Conservation (phyloP, 1,139 yeast genomes). For the Pneumocystis carinii region DNA sequence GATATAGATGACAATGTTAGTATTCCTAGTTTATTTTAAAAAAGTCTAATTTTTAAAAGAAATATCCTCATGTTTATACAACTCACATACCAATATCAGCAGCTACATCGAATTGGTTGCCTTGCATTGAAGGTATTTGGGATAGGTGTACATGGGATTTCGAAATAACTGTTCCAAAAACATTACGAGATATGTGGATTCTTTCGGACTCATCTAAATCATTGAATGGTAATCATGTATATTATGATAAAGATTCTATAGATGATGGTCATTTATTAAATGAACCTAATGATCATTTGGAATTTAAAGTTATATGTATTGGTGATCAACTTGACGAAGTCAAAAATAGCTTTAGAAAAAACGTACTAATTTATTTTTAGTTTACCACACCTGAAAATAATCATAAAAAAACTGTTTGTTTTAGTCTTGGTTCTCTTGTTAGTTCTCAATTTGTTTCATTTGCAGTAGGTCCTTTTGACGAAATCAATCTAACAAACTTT, state of each 20-base stretch:
- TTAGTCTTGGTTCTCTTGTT: slow-evolving; percentile 72
- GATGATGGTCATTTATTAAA: slow-evolving; percentile 11
- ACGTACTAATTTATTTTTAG: slow-evolving; percentile 15
- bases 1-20: slow-evolving; percentile 8
- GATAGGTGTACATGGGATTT: slow-evolving; percentile 89
- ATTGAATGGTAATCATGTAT: slow-evolving; percentile 25
- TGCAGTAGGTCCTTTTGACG: slow-evolving; percentile 79
- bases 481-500: slow-evolving; percentile 36
- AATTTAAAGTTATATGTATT: slow-evolving; percentile 61
- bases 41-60: slow-evolving; percentile 25
- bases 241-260: neutral
- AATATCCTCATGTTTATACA: slow-evolving; percentile 76
- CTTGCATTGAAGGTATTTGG: slow-evolving; percentile 81
- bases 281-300: slow-evolving; percentile 32
- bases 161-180: slow-evolving; percentile 67
- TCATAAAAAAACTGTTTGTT: slow-evolving; percentile 59
- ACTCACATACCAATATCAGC: slow-evolving; percentile 62
- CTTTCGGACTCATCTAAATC: slow-evolving; percentile 1
- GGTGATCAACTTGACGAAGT: slow-evolving; percentile 30
- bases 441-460: slow-evolving; percentile 95
- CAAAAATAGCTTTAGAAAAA: slow-evolving; percentile 16
- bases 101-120: slow-evolving; percentile 90
- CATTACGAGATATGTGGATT: slow-evolving; percentile 41
- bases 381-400: slow-evolving; percentile 44
- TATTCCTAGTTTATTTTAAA: slow-evolving; percentile 24